Conservation (phyloP, 768 basidiomycete genomes). For the Leucocoprinus leucothites region DNA sequence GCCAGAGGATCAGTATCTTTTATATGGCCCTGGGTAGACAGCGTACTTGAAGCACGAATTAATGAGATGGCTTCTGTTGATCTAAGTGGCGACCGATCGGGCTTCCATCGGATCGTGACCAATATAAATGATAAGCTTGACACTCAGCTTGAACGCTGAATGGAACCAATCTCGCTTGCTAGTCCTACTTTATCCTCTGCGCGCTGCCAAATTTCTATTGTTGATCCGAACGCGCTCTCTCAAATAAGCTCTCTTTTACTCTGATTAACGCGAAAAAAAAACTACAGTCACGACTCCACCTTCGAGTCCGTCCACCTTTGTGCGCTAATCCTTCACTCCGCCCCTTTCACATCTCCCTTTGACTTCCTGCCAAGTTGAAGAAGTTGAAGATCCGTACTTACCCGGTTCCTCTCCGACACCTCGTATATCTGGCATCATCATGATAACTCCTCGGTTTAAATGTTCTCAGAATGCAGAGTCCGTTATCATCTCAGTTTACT, state of each 20-base stretch:
- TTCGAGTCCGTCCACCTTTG: neutral
- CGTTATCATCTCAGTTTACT: slow-evolving; percentile 61
- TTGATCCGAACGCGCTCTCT: neutral
- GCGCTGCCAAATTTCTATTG: neutral
- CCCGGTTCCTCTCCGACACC: neutral
- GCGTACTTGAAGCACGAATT: neutral
- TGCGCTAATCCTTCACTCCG: neutral
- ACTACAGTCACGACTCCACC: neutral
- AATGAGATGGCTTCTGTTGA: neutral
- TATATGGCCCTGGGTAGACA: neutral
- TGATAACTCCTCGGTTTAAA: slow-evolving; percentile 78
- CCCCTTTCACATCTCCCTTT: neutral
- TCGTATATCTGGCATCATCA: slow-evolving; percentile 21
- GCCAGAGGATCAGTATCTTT: neutral
- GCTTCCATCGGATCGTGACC: neutral
- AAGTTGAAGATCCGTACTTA: neutral
- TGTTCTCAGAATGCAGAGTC: slow-evolving; percentile 59
- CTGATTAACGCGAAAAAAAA: neutral
- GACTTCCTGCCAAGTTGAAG: neutral
- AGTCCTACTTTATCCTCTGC: neutral
- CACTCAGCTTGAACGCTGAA: neutral
- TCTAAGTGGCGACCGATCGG: neutral
- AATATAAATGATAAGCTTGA: neutral
- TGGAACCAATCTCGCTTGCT: neutral
- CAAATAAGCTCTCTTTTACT: neutral